A percentile compares a stretch with the other conserved stretches of the same genome.
phyloP scores from a whole-genome alignment of 805 yeast genomes.

The Ogataea trehaloabstinens region DNA sequence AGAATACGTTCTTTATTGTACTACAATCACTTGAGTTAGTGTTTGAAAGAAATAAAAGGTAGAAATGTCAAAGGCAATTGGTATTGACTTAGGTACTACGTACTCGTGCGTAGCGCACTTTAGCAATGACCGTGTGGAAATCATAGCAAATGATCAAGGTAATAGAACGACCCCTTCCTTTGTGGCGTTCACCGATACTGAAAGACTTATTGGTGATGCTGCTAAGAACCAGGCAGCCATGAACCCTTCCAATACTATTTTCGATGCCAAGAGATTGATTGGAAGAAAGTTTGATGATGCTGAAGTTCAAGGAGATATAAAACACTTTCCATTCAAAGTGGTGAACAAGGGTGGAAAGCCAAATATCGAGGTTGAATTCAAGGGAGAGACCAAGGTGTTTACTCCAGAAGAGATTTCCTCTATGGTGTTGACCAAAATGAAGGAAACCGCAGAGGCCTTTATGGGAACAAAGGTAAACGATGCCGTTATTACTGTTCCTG shows the following conservation, averaged over 20 bases:
- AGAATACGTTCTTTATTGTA: background rate
- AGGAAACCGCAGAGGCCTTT: conserved; percentile 84
- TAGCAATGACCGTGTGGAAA: conserved; percentile 87
- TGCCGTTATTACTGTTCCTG: conserved; percentile 96
- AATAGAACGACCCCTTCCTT: conserved; percentile 96
- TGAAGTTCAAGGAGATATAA: conserved; percentile 79
- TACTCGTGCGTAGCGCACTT: conserved; percentile 95
- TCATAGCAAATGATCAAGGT: conserved; percentile 97
- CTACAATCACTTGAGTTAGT: background rate
- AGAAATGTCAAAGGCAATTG: conserved; percentile 45
- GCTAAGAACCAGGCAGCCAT: conserved; percentile 97
- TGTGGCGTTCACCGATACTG: conserved; percentile 91
- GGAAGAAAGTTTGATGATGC: conserved; percentile 84
- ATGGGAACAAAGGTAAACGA: conserved; percentile 81
- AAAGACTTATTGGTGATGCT: conserved; percentile 92
- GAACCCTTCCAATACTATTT: conserved; percentile 86
- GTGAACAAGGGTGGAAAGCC: conserved; percentile 76
- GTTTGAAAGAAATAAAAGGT: background rate
- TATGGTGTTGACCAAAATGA: conserved; percentile 88
- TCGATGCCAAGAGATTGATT: conserved; percentile 88
- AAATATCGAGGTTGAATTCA: conserved; percentile 75
- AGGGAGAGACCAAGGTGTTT: conserved; percentile 82
- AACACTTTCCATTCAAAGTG: conserved; percentile 83
- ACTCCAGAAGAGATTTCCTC: conserved; percentile 95
- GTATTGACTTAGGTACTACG: conserved; percentile 83